These are phyloP conservation scores for Rutstroemia sp. DNA, from an alignment of 2,329 filamentous ascomycete genomes.

Conservation along the genomic window DNA sequence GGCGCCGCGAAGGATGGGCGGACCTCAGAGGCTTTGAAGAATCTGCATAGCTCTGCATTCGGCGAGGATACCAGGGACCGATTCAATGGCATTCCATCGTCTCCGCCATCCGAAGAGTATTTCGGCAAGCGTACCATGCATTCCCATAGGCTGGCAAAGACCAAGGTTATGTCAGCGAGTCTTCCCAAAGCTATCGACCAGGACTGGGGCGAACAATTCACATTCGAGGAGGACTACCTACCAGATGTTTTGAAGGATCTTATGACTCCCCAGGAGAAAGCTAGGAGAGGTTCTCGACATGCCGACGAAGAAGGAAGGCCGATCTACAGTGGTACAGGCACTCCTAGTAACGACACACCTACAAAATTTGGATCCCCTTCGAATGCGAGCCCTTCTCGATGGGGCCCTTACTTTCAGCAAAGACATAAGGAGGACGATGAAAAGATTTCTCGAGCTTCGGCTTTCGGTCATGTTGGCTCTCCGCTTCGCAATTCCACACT, in stretches of 20 bases:
- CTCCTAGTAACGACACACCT: constrained; percentile 35
- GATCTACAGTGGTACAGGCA: constrained; percentile 34
- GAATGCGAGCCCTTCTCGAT: constrained; percentile 51
- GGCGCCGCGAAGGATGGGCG: constrained; percentile 52
- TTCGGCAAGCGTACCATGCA: constrained; percentile 66
- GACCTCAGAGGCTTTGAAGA: constrained; percentile 57
- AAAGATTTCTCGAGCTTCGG: constrained; percentile 38
- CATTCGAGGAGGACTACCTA: constrained; percentile 84
- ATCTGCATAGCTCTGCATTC: constrained; percentile 60
- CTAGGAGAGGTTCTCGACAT: constrained; percentile 52
- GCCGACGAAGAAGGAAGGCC: constrained; percentile 44
- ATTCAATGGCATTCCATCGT: constrained; percentile 43
- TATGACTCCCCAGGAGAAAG: constrained; percentile 60
- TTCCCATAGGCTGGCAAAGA: constrained; percentile 58
- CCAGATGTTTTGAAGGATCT: constrained; percentile 64
- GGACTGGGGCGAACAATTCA: constrained; percentile 60
- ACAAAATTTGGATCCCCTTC: constrained; percentile 56
- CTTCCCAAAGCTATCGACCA: constrained; percentile 52
- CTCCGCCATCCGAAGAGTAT: constrained; percentile 48
- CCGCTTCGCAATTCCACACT: constrained; percentile 57
- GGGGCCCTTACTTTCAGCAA: constrained; percentile 53
- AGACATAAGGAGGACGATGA: constrained; percentile 50
- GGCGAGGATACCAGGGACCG: constrained; percentile 54
- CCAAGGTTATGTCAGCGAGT: constrained; percentile 63
- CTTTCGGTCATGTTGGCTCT: constrained; percentile 59